Percentiles rank a stretch among this genome's conserved stretches.
Evolutionary conservation across 139 green algal genomes (phyloP).

Genomic region (Mesotaenium endlicherianum): DNA sequence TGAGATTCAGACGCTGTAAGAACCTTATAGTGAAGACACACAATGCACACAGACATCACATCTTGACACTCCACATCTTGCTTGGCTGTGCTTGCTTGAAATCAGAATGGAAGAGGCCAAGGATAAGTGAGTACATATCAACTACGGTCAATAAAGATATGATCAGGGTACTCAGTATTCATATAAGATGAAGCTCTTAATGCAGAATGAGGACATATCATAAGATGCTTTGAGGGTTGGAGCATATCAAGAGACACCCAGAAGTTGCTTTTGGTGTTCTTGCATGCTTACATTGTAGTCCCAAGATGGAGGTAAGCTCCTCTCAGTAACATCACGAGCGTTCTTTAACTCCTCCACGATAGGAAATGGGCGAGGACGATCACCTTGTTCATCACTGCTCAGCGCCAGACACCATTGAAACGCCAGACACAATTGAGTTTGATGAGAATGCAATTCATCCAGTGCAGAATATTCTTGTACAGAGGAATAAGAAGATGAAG

Average conservation of each 20-base stretch:
- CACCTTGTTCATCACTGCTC: conserved; percentile 33
- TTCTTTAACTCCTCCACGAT: conserved; percentile 38
- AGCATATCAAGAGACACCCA: not conserved
- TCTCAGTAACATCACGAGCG: conserved; percentile 26
- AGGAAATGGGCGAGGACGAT: not conserved
- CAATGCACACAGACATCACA: no score
- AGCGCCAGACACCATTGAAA: no score
- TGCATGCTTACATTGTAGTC: conserved; percentile 47
- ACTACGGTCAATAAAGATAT: not conserved
- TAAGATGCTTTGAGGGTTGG: not conserved
- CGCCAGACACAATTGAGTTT: not conserved
- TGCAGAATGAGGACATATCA: not conserved
- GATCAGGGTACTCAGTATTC: not conserved
- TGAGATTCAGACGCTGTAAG: no score
- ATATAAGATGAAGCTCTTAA: not conserved
- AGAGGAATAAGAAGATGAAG: not conserved
- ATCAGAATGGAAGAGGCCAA: no score
- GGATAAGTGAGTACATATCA: no score
- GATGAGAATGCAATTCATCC: not conserved
- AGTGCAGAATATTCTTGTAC: not conserved
- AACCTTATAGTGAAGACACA: no score
- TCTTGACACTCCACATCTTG: no score
- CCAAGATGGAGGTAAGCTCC: conserved; percentile 13
- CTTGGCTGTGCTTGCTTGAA: no score
- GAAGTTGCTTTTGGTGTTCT: no score